These are phyloP conservation scores for Hanseniaspora guilliermondii DNA, from an alignment of 805 yeast genomes.

Conservation along the genomic window DNA sequence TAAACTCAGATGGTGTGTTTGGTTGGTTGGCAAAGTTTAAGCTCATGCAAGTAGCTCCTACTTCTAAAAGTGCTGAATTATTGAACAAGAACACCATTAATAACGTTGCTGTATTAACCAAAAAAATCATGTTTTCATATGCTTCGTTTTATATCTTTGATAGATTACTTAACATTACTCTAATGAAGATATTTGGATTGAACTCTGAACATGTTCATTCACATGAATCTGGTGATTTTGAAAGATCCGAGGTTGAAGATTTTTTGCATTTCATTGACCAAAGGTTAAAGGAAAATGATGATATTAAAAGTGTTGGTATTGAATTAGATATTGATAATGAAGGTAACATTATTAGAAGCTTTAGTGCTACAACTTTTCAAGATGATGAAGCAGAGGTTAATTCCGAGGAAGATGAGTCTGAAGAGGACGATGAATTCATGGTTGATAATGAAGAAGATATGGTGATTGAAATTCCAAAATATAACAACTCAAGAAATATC, in stretches of 20 bases:
- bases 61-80: not conserved
- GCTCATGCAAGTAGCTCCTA: not conserved
- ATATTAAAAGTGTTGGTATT: slow-evolving; percentile 5
- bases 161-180: slow-evolving; percentile 2
- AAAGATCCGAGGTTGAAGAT: not conserved
- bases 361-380: slow-evolving; percentile 1
- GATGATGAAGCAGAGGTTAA: slow-evolving; percentile 1
- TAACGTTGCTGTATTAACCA: slow-evolving; percentile 1
- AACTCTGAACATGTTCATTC: slow-evolving; percentile 6
- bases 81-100: not conserved
- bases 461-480: slow-evolving; percentile 1
- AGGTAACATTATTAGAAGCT: slow-evolving; percentile 5
- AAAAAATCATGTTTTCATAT: slow-evolving; percentile 11
- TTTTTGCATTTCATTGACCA: not conserved
- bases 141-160: slow-evolving; percentile 1
- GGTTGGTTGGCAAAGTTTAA: not conserved
- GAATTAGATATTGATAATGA: slow-evolving; percentile 6
- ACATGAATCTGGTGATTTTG: not conserved
- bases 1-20: not conserved
- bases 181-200: not conserved
- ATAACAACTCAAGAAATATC: not conserved
- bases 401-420: not conserved
- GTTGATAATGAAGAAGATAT: slow-evolving; percentile 1
- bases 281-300: not conserved
- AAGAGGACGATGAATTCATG: not conserved